Conservation (phyloP, 192 early-diverging fungal species). For the Spizellomyces punctatus region DNA sequence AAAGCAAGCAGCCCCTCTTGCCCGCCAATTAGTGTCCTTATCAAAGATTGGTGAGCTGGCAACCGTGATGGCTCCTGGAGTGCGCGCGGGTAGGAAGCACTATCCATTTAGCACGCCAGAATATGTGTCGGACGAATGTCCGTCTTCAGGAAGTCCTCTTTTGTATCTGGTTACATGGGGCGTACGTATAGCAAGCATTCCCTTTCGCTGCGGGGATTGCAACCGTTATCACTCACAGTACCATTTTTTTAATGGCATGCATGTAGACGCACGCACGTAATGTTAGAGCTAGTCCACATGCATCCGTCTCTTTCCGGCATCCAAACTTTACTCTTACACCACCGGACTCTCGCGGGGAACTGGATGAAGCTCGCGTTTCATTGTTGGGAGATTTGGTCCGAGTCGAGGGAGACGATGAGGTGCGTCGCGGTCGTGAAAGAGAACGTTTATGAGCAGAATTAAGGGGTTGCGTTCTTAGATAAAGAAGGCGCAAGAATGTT, state of each 20-base stretch:
- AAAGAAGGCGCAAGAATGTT: not conserved
- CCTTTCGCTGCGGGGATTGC: no score
- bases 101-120: constrained; percentile 20
- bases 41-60: constrained; percentile 7
- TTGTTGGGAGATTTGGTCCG: constrained; percentile 5
- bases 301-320: constrained; percentile 14
- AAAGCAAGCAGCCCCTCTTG: constrained; percentile 9
- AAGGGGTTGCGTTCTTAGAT: no score
- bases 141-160: constrained; percentile 7
- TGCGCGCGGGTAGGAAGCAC: not conserved
- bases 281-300: not conserved
- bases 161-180: constrained; percentile 27
- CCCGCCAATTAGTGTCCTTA: constrained; percentile 1
- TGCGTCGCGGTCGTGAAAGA: not conserved
- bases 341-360: constrained; percentile 7
- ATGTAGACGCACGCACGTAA: constrained; percentile 15
- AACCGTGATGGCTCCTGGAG: constrained; percentile 5
- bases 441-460: no score
- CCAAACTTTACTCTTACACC: constrained; percentile 12
- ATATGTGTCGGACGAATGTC: constrained; percentile 20
- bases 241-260: not conserved
- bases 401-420: constrained; percentile 13
- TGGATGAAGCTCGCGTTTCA: constrained; percentile 24
- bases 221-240: not conserved
- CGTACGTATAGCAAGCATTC: not conserved